These are phyloP conservation scores for Talaromyces pinophilus DNA, from an alignment of 2,329 filamentous ascomycete species.

Conservation along the genomic window DNA sequence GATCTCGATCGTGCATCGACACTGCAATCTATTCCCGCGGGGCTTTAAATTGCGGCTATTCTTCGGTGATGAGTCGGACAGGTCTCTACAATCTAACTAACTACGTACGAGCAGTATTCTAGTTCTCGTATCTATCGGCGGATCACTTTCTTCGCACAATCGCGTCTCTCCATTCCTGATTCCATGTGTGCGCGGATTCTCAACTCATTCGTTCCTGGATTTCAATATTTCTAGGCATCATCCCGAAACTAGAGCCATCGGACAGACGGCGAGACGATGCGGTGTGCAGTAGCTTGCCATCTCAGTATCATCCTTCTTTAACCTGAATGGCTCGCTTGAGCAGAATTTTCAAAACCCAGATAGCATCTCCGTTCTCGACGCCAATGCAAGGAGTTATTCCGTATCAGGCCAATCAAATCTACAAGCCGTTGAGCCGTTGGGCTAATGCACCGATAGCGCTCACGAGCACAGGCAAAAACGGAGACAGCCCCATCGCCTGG, in stretches of 20 bases:
- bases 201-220: neutral
- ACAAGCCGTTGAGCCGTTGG: slow-evolving; percentile 14
- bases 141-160: neutral
- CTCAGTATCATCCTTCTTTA: neutral
- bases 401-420: slow-evolving; percentile 3
- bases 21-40: neutral
- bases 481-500: neutral
- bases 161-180: neutral
- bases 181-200: neutral
- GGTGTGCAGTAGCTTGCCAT: neutral
- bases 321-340: slow-evolving; percentile 1
- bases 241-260: neutral
- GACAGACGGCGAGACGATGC: neutral
- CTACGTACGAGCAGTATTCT: neutral
- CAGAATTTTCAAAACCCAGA: neutral
- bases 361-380: slow-evolving; percentile 7
- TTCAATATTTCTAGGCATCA: neutral
- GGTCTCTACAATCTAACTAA: neutral
- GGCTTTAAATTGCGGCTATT: neutral
- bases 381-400: slow-evolving; percentile 8
- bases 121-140: neutral
- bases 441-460: slow-evolving; percentile 16
- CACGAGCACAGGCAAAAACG: neutral
- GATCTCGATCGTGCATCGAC: neutral
- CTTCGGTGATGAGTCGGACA: neutral